These are phyloP conservation scores for Chytriomyces sp. DNA, from an alignment of 192 early-diverging fungal species.

Conservation along the genomic window DNA sequence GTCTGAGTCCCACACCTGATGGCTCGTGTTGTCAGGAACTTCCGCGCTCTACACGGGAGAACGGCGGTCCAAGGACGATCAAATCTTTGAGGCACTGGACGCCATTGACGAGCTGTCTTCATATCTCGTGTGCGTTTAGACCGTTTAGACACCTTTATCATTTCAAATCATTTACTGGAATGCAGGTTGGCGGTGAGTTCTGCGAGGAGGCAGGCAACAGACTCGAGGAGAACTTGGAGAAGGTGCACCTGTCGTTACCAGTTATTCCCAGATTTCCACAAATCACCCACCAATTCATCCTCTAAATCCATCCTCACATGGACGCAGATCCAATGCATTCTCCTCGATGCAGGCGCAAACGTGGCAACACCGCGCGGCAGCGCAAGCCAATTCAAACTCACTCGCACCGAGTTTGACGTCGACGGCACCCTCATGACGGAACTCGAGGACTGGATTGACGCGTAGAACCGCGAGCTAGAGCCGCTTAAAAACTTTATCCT, in stretches of 20 bases:
- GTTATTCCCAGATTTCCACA: too few species aligned
- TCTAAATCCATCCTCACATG: constrained; percentile 19
- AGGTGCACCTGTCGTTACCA: constrained; percentile 43
- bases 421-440: constrained; percentile 61
- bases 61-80: constrained; percentile 82
- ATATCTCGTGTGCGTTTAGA: constrained; percentile 66
- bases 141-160: constrained; percentile 26
- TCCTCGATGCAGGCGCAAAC: constrained; percentile 92
- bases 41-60: constrained; percentile 90
- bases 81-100: constrained; percentile 89
- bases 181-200: constrained; percentile 63
- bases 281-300: constrained; percentile 4
- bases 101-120: constrained; percentile 86
- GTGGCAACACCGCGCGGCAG: constrained; percentile 79
- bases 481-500: constrained; percentile 83
- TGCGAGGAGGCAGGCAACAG: constrained; percentile 56
- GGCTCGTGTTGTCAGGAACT: constrained; percentile 56
- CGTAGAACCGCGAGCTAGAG: constrained; percentile 67
- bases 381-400: constrained; percentile 58
- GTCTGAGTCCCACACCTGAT: too few species aligned
- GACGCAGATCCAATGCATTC: constrained; percentile 80
- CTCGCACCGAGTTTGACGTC: constrained; percentile 75
- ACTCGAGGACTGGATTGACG: constrained; percentile 90
- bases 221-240: constrained; percentile 51
- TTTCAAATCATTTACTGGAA: constrained; percentile 7